Evolutionary conservation across 2,329 filamentous ascomycete species (phyloP).

Genomic region (Phaeosphaeriaceae sp.): DNA sequence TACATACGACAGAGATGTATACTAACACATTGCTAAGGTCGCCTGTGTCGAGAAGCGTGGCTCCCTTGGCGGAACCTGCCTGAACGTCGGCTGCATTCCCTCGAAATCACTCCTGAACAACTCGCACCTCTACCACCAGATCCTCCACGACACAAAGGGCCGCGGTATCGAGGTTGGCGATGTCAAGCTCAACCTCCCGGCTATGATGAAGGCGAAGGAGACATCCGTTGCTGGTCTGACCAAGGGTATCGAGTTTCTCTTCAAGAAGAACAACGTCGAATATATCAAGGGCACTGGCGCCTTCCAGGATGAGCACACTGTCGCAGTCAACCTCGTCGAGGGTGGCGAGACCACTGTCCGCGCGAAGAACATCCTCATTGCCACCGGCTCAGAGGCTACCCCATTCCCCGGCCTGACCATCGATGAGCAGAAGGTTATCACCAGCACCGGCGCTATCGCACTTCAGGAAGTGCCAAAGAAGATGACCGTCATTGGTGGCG

Average conservation of each 20-base stretch:
- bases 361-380: slow-evolving; percentile 98
- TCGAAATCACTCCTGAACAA: slow-evolving; percentile 99
- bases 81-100: slow-evolving; percentile 99
- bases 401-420: slow-evolving; percentile 96
- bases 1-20: neutral
- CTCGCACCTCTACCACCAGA: slow-evolving; percentile 96
- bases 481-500: slow-evolving; percentile 96
- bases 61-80: slow-evolving; percentile 90
- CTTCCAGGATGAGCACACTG: slow-evolving; percentile 86
- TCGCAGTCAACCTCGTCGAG: slow-evolving; percentile 89
- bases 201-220: slow-evolving; percentile 99
- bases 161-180: slow-evolving; percentile 97
- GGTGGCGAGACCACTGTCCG: slow-evolving; percentile 87
- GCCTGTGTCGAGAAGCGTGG: slow-evolving; percentile 99
- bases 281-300: slow-evolving; percentile 94
- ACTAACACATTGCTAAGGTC: slow-evolving; percentile 64
- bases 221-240: slow-evolving; percentile 86
- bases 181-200: slow-evolving; percentile 91
- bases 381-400: slow-evolving; percentile 92
- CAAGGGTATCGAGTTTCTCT: slow-evolving; percentile 96
- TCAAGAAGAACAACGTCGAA: slow-evolving; percentile 99
- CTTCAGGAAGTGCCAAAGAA: slow-evolving; percentile 92
- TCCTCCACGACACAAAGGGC: slow-evolving; percentile 95
- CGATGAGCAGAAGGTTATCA: slow-evolving; percentile 97
- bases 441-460: slow-evolving; percentile 92